These are phyloP conservation scores for Wallacemonas sp. DNA, from an alignment of 208 protist genomes.

Conservation along the genomic window DNA sequence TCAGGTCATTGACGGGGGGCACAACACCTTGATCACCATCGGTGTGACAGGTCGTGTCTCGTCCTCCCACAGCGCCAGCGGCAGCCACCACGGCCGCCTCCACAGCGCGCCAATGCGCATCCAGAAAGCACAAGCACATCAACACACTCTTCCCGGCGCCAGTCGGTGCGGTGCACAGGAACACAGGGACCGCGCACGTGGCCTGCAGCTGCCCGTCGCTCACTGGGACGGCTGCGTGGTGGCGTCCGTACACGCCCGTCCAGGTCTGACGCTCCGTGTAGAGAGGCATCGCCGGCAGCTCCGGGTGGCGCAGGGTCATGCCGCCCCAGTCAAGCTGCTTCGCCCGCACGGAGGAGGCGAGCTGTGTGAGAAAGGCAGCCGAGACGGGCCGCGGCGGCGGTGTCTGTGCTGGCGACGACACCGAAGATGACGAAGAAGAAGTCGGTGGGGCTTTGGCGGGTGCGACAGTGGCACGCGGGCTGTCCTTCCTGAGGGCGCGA, in stretches of 20 bases:
- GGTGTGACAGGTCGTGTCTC: too few species aligned
- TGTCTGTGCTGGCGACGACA: background rate
- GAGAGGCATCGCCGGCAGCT: slow-evolving; percentile 30
- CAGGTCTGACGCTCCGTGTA: slow-evolving; percentile 35
- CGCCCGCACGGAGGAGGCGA: slow-evolving; percentile 19
- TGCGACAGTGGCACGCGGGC: too few species aligned
- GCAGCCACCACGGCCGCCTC: slow-evolving; percentile 20
- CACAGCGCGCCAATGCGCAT: slow-evolving; percentile 66
- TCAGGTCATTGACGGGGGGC: slow-evolving; percentile 23
- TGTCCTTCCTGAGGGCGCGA: background rate
- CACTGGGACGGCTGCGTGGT: slow-evolving; percentile 24
- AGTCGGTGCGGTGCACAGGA: slow-evolving; percentile 63
- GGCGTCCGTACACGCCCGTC: slow-evolving; percentile 18
- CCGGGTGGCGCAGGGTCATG: slow-evolving; percentile 19
- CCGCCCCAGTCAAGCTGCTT: slow-evolving; percentile 29
- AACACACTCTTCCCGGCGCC: slow-evolving; percentile 78
- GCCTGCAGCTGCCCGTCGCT: background rate
- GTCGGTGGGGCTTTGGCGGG: background rate
- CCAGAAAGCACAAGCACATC: slow-evolving; percentile 62
- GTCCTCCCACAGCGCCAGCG: too few species aligned
- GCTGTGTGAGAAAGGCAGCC: slow-evolving; percentile 18
- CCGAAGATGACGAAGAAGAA: background rate
- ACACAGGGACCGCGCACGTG: slow-evolving; percentile 12
- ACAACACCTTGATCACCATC: too few species aligned
- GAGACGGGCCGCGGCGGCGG: slow-evolving; percentile 16